Percentiles rank a stretch among this genome's conserved stretches.
Evolutionary conservation across 805 yeast species (phyloP).

Genomic region (Saccharomycopsis malanga): DNA sequence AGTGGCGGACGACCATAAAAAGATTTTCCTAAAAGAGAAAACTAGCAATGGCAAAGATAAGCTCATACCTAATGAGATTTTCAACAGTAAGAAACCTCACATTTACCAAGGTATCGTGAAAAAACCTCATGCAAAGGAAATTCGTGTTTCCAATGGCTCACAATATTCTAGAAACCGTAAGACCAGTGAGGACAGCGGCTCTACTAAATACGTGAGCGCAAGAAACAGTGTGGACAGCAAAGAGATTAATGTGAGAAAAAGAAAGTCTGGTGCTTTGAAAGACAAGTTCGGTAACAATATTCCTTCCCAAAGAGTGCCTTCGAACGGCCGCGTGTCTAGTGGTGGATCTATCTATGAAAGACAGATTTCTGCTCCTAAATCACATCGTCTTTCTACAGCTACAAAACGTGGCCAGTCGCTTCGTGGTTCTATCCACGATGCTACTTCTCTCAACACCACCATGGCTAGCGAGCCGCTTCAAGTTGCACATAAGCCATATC

Average conservation of each 20-base stretch:
- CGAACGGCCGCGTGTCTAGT: constrained; percentile 2
- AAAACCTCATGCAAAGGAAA: constrained; percentile 14
- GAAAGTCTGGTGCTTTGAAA: constrained; percentile 17
- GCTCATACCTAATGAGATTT: constrained; percentile 8
- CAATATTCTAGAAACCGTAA: constrained; percentile 10
- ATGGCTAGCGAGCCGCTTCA: no score
- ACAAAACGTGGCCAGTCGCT: constrained; percentile 14
- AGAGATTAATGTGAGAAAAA: constrained; percentile 9
- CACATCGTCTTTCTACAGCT: constrained; percentile 10
- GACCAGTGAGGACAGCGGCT: constrained; percentile 12
- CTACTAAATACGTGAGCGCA: constrained; percentile 8
- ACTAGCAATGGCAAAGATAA: not conserved
- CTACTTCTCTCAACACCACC: constrained; percentile 4
- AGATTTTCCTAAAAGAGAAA: not conserved
- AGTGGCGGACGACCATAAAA: not conserved
- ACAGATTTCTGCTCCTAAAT: constrained; percentile 17
- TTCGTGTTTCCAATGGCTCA: constrained; percentile 7
- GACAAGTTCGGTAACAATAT: not conserved
- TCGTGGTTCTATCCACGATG: constrained; percentile 17
- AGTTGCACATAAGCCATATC: constrained; percentile 7
- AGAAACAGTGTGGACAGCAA: constrained; percentile 4
- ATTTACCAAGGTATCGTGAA: constrained; percentile 14
- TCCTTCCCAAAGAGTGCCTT: constrained; percentile 1
- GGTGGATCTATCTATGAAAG: constrained; percentile 15
- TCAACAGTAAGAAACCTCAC: constrained; percentile 20